Evolutionary conservation across 495 filamentous ascomycete species (phyloP), one percentile per base, ranked within the genome.

Genomic region (Tetracladium setigerum): DNA sequence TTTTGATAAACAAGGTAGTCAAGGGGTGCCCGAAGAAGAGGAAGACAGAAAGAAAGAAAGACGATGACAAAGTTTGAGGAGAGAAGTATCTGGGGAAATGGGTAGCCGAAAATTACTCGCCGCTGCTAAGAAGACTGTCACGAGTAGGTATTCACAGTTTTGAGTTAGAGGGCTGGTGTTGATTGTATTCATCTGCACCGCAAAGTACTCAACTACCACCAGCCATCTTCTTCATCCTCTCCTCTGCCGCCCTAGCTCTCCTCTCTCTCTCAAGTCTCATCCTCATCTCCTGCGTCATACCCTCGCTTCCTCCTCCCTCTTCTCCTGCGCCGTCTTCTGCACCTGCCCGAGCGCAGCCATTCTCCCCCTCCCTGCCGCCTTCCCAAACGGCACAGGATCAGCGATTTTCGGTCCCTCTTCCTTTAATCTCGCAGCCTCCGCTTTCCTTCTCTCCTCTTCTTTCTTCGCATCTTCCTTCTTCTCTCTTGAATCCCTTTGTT

Each of bases 161-260:
- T n/a, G n/a, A n/a, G n/a, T n/a, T n/a, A n/a, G n/a, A n/a, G n/a
- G n/a, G n/a, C n/a, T n/a, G n/a, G n/a, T n/a, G n/a, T n/a, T n/a
- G n/a, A n/a, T n/a, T n/a, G n/a, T n/a, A n/a, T n/a, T n/a, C n/a
- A n/a, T n/a, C n/a, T n/a, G n/a, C n/a, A n/a, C n/a, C n/a, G n/a
- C n/a, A n/a, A n/a, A n/a, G n/a, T n/a, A n/a, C 37, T 39, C 37
- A 39, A 40, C 12, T 13, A 45, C 61, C 57, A 30, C 57, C 67
- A 49, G 72, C 73, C 76, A 89, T 70, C 55, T 77, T 66, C 61
- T 70, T 78, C 34, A 96, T 76, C 53, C 91, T 79, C 70, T 90
- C 90, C 67, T 95, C 89, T 2, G 87, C 88, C 12, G 89, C 89
- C 49, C 88, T 78, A 11, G 86, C 89, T 56, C 87, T 82, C 42